Percentiles rank a stretch among this genome's conserved stretches.
Evolutionary conservation across 257 asterid genomes (phyloP).

Genomic region (Eustoma russellianum): DNA sequence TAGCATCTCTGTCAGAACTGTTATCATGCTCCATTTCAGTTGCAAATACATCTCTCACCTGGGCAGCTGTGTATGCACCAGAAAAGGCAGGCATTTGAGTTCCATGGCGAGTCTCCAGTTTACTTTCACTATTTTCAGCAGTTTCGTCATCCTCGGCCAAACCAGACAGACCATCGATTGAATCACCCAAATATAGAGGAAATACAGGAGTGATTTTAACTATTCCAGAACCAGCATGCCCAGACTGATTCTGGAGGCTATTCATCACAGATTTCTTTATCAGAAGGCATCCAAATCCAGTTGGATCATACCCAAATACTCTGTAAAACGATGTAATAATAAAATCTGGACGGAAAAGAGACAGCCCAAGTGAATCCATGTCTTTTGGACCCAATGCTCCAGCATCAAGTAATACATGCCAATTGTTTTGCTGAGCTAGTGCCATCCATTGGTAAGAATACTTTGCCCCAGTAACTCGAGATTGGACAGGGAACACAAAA

Average conservation of each 20-base stretch:
- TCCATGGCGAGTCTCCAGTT: conserved; percentile 48
- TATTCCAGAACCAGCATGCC: conserved; percentile 92
- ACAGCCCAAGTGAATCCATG: conserved; percentile 97
- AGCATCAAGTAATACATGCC: conserved; percentile 99
- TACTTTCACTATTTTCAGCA: conserved; percentile 45
- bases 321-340: conserved; percentile 90
- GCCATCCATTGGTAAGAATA: conserved; percentile 99
- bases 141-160: conserved; percentile 61
- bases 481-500: conserved; percentile 94
- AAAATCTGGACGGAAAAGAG: conserved; percentile 92
- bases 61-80: conserved; percentile 94
- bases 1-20: conserved; percentile 78
- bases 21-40: conserved; percentile 87
- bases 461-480: conserved; percentile 93
- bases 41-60: conserved; percentile 91
- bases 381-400: conserved; percentile 98
- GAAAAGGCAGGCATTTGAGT: conserved; percentile 97
- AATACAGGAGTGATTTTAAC: conserved; percentile 88
- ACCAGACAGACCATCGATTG: conserved; percentile 81
- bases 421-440: conserved; percentile 94
- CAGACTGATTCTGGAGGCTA: conserved; percentile 85
- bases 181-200: conserved; percentile 85
- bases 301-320: conserved; percentile 95
- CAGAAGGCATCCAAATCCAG: conserved; percentile 96
- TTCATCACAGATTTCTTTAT: conserved; percentile 92